phyloP scores from a whole-genome alignment of 2,329 filamentous ascomycete species.

The Pseudocercospora crystallina region DNA sequence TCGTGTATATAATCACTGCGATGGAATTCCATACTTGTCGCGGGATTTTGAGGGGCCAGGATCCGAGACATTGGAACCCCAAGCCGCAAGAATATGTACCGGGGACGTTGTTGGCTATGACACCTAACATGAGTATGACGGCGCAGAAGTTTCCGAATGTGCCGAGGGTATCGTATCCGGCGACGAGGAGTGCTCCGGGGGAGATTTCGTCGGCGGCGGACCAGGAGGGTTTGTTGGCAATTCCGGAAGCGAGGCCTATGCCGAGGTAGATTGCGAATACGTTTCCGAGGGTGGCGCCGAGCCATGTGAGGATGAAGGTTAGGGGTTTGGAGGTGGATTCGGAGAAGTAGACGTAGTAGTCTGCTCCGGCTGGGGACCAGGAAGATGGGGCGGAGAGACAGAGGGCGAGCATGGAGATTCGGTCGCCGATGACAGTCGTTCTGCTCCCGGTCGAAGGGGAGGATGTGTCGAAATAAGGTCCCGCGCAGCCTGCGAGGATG shows the following conservation, averaged over 20 bases:
- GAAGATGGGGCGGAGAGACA: conserved; percentile 15
- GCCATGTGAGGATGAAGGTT: conserved; percentile 39
- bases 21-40: conserved; percentile 22
- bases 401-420: conserved; percentile 27
- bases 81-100: conserved; percentile 47
- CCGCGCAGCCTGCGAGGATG: conserved; percentile 42
- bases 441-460: conserved; percentile 29
- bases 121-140: conserved; percentile 43
- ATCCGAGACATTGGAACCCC: conserved; percentile 38
- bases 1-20: conserved; percentile 39
- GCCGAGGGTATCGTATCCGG: conserved; percentile 40
- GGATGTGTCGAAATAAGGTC: conserved; percentile 39
- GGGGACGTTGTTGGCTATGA: conserved; percentile 47
- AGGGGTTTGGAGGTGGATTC: conserved; percentile 37
- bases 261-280: conserved; percentile 40
- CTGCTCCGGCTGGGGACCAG: conserved; percentile 36
- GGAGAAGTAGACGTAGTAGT: conserved; percentile 47
- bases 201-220: conserved; percentile 35
- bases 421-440: conserved; percentile 37
- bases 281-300: conserved; percentile 37
- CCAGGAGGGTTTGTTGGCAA: conserved; percentile 22
- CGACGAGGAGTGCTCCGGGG: conserved; percentile 41
- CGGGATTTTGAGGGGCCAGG: conserved; percentile 33
- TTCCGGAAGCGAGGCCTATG: conserved; percentile 36
- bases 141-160: conserved; percentile 46